These are phyloP conservation scores for Stephania yunnanensis DNA, from an alignment of 164 flowering plant genomes.

Conservation along the genomic window DNA sequence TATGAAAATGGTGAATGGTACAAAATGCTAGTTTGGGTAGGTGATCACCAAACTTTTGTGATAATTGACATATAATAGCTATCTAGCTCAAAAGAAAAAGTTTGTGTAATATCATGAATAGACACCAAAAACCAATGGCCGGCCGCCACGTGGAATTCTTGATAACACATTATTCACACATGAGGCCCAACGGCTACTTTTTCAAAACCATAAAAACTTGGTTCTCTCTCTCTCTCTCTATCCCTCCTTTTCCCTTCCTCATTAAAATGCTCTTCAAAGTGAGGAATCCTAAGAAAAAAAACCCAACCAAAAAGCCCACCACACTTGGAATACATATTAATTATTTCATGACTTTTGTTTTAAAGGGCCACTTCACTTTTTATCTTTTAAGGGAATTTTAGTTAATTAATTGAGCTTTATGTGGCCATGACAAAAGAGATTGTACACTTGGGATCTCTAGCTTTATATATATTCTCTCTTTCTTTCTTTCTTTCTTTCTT, in stretches of 20 bases:
- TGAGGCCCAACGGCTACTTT: conserved; percentile 18
- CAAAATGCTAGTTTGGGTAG: conserved; percentile 2
- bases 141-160: neutral
- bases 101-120: neutral
- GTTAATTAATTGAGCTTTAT: conserved; percentile 19
- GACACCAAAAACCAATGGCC: neutral
- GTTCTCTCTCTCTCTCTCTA: neutral
- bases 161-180: neutral
- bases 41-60: conserved; percentile 5
- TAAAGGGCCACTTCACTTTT: conserved; percentile 8
- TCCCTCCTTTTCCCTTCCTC: neutral
- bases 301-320: conserved; percentile 14
- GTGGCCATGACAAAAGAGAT: conserved; percentile 25
- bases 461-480: conserved; percentile 20
- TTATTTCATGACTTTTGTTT: conserved; percentile 16
- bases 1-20: neutral
- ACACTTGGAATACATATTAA: conserved; percentile 7
- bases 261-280: conserved; percentile 21
- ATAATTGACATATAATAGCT: conserved; percentile 13
- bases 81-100: neutral
- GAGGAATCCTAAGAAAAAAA: conserved; percentile 29
- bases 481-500: neutral
- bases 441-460: conserved; percentile 21
- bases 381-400: conserved; percentile 17
- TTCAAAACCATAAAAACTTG: neutral